phyloP scores from a whole-genome alignment of 768 basidiomycete genomes.

The Leccinum arenicola region DNA sequence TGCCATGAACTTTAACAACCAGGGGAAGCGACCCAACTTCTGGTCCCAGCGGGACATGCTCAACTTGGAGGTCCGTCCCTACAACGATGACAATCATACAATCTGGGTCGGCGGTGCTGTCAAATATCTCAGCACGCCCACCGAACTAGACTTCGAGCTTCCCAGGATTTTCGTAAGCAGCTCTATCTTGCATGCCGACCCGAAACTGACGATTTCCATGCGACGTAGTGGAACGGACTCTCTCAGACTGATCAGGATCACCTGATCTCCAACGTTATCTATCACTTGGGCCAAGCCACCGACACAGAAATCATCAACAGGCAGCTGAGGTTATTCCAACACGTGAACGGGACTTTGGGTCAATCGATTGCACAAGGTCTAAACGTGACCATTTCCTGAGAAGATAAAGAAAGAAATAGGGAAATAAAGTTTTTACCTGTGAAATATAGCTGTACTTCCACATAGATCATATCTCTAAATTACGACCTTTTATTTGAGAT shows the following conservation, averaged over 20 bases:
- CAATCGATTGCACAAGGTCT: slow-evolving; percentile 34
- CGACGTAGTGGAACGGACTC: slow-evolving; percentile 31
- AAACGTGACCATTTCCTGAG: slow-evolving; percentile 17
- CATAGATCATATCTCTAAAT: background rate
- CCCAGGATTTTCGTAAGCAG: slow-evolving; percentile 32
- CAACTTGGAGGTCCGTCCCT: slow-evolving; percentile 32
- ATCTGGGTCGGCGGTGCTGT: slow-evolving; percentile 42
- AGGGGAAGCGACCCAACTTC: slow-evolving; percentile 40
- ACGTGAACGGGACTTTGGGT: slow-evolving; percentile 37
- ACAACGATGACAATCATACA: slow-evolving; percentile 40
- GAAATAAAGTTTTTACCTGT: background rate
- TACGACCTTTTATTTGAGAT: background rate
- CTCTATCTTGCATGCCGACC: background rate
- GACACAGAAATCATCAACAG: slow-evolving; percentile 29
- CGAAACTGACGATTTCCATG: background rate
- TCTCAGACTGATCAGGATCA: slow-evolving; percentile 35
- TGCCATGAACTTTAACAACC: slow-evolving; percentile 35
- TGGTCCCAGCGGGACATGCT: slow-evolving; percentile 35
- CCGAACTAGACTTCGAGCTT: slow-evolving; percentile 39
- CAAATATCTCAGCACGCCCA: slow-evolving; percentile 33
- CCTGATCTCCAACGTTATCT: slow-evolving; percentile 37
- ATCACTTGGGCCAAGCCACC: slow-evolving; percentile 36
- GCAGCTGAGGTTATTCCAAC: slow-evolving; percentile 35
- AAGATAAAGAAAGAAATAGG: background rate
- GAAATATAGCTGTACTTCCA: background rate